Conservation (phyloP, 129 eudicot species). For the Heracleum sosnowskyi region DNA sequence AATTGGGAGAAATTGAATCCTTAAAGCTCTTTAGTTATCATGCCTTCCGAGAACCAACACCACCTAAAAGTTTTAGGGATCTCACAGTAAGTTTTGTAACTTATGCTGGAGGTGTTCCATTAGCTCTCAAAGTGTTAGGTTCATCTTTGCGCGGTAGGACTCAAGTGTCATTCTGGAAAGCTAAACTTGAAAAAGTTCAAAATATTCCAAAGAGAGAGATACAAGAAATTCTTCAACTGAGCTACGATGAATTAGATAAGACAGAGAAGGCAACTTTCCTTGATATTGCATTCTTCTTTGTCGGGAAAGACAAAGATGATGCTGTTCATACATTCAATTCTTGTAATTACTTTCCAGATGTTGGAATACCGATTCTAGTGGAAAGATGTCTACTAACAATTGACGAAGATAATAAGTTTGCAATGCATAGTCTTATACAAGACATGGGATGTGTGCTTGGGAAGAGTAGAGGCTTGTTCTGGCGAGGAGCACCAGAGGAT, state of each 20-base stretch:
- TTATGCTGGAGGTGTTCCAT: constrained; percentile 16
- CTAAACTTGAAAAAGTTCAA: too few species aligned
- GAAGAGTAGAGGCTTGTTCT: constrained; percentile 5
- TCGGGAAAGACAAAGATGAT: constrained; percentile 1
- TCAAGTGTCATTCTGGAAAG: too few species aligned
- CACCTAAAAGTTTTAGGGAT: not conserved
- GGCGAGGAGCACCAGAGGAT: not conserved
- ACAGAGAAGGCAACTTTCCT: constrained; percentile 1
- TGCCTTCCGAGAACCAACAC: constrained; percentile 14
- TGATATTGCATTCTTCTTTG: constrained; percentile 13
- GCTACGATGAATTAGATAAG: not conserved
- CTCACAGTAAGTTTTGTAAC: constrained; percentile 15
- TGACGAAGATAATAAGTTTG: not conserved
- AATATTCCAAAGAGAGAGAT: not conserved
- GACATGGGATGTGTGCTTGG: not conserved
- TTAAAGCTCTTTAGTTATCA: constrained; percentile 26
- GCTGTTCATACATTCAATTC: not conserved
- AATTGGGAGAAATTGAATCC: constrained; percentile 15
- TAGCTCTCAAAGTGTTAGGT: constrained; percentile 34
- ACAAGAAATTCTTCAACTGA: not conserved
- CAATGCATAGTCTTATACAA: constrained; percentile 1
- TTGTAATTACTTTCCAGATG: not conserved
- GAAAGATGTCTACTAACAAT: not conserved
- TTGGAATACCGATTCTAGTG: constrained; percentile 8
- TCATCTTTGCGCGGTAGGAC: constrained; percentile 11